Percentiles rank a stretch among this genome's conserved stretches.
Conservation (phyloP, 1,284 basidiomycete genomes). For the Ustilago sp. region DNA sequence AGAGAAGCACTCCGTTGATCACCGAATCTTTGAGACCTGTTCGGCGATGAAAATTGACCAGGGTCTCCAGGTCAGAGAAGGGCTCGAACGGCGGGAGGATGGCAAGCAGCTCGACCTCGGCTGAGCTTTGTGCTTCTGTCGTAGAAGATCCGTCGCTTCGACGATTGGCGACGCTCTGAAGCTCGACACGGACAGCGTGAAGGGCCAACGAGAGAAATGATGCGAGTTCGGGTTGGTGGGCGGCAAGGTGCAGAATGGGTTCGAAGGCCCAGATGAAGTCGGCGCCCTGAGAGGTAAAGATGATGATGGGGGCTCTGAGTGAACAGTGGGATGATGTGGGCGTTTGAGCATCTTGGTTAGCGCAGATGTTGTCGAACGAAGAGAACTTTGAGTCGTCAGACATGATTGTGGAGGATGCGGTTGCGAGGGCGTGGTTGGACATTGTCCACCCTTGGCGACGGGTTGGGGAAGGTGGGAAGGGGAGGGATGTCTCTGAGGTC, state of each 20-base stretch:
- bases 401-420: conserved; percentile 9
- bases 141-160: not conserved
- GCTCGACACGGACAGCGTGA: conserved; percentile 28
- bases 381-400: conserved; percentile 32
- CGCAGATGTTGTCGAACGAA: conserved; percentile 28
- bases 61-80: conserved; percentile 23
- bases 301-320: conserved; percentile 22
- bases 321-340: not conserved
- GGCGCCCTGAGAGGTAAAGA: conserved; percentile 50
- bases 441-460: not conserved
- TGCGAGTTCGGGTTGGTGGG: conserved; percentile 21
- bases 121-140: not conserved
- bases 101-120: conserved; percentile 35
- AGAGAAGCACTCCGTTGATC: conserved; percentile 46
- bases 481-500: not conserved
- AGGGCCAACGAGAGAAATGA: conserved; percentile 39
- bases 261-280: conserved; percentile 40
- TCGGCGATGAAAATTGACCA: conserved; percentile 33
- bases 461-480: not conserved
- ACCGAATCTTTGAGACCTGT: conserved; percentile 30
- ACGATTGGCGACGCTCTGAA: conserved; percentile 35
- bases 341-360: not conserved
- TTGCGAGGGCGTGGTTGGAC: not conserved
- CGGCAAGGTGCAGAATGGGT: conserved; percentile 19
- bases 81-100: conserved; percentile 36